Evolutionary conservation across 228 moss, liverwort and hornwort genomes (phyloP), one percentile per base, ranked within the genome.

Genomic region (Sphagnum magellanicum): DNA sequence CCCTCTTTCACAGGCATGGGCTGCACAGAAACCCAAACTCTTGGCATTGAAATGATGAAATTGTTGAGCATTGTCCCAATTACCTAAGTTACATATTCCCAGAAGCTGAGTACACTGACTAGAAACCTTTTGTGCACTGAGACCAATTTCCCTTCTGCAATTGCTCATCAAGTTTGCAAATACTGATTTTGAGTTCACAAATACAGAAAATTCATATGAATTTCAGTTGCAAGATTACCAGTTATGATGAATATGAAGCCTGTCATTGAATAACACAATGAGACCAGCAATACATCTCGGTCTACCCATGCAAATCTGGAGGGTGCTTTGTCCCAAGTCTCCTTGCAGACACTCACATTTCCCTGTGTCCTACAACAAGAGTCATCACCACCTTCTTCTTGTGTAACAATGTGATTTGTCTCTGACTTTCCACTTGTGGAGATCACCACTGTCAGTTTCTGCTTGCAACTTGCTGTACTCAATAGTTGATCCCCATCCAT

Each of bases 241-340:
- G 94, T 88, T 67, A 94, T 67, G 16, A 94, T 91, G 78, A 94
- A 94, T 71, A 91, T 84, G 64, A 94, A 81, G 60, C 91, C 94
- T 8, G 88, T 88, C 94, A 91, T 89, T 63, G 94, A 81, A 71
- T 91, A 94, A 63, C 91, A 90, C 4, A 94, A 74, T 0, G 94
- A 91, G 14, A 83, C 80, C 71, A 90, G 71, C 16, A 91, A 79
- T 49, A 94, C 91, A 63, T 88, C 69, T 16, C 84, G 78, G 53
- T 94, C 82, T 51, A 71, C 59, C 73, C 70, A 70, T 4, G 61
- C 50, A 70, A 70, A 70, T 15, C 51, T 60, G 16, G 50, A 32
- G 2, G 15, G 48, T 59, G 5, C 32, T 10, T 50, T 17, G 64
- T 9, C 50, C 8, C 47, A 16, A 4, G 16, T 47, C 61, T 62